These are phyloP conservation scores for Pisolithus tinctorius DNA, from an alignment of 768 basidiomycete species.

Conservation along the genomic window DNA sequence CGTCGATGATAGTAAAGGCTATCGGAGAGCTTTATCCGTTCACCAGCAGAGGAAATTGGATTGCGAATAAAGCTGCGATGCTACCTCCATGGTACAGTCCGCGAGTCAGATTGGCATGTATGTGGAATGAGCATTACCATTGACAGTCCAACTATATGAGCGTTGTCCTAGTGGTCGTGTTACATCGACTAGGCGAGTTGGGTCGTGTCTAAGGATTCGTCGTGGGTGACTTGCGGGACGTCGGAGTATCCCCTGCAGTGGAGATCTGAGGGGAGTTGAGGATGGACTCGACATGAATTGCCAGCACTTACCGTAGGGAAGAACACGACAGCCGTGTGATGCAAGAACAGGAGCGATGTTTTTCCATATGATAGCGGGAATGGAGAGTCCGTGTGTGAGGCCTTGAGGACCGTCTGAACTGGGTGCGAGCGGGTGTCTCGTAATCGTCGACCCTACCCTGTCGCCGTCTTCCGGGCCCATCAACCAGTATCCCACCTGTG, in stretches of 20 bases:
- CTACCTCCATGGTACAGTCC: slow-evolving; percentile 52
- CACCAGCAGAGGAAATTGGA: slow-evolving; percentile 66
- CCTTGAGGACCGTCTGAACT: slow-evolving; percentile 37
- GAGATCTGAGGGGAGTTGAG: slow-evolving; percentile 44
- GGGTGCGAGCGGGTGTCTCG: too few species aligned
- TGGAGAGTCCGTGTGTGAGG: slow-evolving; percentile 72
- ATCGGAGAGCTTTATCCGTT: slow-evolving; percentile 59
- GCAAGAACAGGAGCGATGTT: slow-evolving; percentile 64
- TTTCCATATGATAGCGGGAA: slow-evolving; percentile 73
- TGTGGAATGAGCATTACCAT: slow-evolving; percentile 46
- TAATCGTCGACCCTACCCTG: slow-evolving; percentile 33
- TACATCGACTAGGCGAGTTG: slow-evolving; percentile 84
- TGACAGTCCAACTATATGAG: slow-evolving; percentile 61
- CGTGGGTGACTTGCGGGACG: slow-evolving; percentile 65
- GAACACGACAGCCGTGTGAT: slow-evolving; percentile 59
- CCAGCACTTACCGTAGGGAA: slow-evolving; percentile 56
- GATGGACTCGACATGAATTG: background rate
- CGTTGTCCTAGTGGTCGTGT: slow-evolving; percentile 63
- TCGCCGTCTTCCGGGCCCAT: slow-evolving; percentile 62
- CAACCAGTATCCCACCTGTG: slow-evolving; percentile 70
- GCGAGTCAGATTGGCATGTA: background rate
- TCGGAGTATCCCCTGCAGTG: slow-evolving; percentile 83
- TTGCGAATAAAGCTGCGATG: slow-evolving; percentile 62
- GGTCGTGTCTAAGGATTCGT: slow-evolving; percentile 56
- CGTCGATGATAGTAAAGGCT: slow-evolving; percentile 63